Base-by-base conservation (phyloP, 352 stramenopile species). In the Phytophthora sojae region DNA sequence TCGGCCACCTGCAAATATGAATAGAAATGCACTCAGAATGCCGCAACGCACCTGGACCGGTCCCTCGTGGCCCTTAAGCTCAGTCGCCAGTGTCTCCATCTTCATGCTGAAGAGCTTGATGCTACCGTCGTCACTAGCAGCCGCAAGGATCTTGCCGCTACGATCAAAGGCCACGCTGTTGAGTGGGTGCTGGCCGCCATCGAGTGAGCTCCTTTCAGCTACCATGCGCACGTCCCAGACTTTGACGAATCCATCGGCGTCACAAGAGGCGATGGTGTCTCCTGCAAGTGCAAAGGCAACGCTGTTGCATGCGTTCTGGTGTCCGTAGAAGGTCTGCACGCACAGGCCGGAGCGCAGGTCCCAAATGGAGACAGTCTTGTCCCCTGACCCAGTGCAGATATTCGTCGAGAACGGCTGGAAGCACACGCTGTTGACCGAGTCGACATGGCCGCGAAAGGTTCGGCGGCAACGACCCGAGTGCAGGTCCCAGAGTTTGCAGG, bases 151-250 rank as follows among this genome's bases (percentile, higher is more conserved):
- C 47, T 86, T 90, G 17, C 92, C 95, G 54, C 90, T 97, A 49
- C 93, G 82, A 73, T 99, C 96, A 50, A 98, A 95, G 51, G 87
- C 80, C 11, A 98, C 82, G 55, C 82, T 94, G 74, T 98, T 98
- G 12, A 98, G 80, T 25, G 96, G 89, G 50, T 97, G 89, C 62
- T 97, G 83, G 0, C 91, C 90, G 57, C 86, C 86, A 61, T 97
- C 86, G 26, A 98, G 81, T 23, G 91, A 93, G 30, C 73, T 81
- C 6, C 94, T 80, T 80, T 98, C 95, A 25, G 93, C 88, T 30
- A 99, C 94, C 92, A 98, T 98, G 51, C 95, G 91, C 51, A 98
- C 92, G 70, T 98, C 96, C 96, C 96, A 99, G 32, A 98, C 78
- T 71, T 98, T 98, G 64, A 98, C 89, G 62, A 98, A 91, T 9